Base-by-base conservation (phyloP, 257 asterid species). In the Craterostigma plantagineum region DNA sequence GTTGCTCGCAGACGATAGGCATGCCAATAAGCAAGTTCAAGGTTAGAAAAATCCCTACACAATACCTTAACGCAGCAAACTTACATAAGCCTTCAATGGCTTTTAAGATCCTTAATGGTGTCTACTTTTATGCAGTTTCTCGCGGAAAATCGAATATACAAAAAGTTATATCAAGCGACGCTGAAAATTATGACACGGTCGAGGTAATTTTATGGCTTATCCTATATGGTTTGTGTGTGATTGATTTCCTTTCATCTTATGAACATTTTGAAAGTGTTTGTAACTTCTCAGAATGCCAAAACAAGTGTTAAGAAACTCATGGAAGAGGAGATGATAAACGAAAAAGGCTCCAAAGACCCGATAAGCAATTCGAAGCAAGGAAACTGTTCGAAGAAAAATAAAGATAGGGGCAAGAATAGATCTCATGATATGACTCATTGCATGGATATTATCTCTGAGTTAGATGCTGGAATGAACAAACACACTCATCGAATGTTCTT, bases 301-400 rank as follows among this genome's bases (percentile, higher is more conserved):
- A 67, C 82, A 40, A 90, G 94, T 50, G 91, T 90, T 46, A 90
- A 90, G 72, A 75, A 77, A 56, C 83, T 90, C 48, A 90, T 90
- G 81, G 99, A 83, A 67, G 91, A 75, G 57, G 95, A 83, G 67
- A 83, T 90, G 86, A 42, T 57, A 43, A 55, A 50, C 4, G 87
- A 83, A 68, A 63, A 61, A 55, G 63, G 60, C 42, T 23, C 62
- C 7, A 56, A 44, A 34, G 61, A 58, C 23, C 78, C 46, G 51
- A 42, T 45, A 10, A 54, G 52, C 41, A 68, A 46, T 42, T 51
- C 62, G 47, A 77, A 60, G 42, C 18, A 54, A 18, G 53, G 50
- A 37, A 60, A 61, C 44, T 62, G 30, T 40, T n/a, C 45, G n/a
- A 73, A 71, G 30, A 23, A 23, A 61, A 67, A 57, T 43, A 58